These are phyloP conservation scores for Ganoderma sp. DNA, from an alignment of 1,284 basidiomycete genomes.

Conservation along the genomic window DNA sequence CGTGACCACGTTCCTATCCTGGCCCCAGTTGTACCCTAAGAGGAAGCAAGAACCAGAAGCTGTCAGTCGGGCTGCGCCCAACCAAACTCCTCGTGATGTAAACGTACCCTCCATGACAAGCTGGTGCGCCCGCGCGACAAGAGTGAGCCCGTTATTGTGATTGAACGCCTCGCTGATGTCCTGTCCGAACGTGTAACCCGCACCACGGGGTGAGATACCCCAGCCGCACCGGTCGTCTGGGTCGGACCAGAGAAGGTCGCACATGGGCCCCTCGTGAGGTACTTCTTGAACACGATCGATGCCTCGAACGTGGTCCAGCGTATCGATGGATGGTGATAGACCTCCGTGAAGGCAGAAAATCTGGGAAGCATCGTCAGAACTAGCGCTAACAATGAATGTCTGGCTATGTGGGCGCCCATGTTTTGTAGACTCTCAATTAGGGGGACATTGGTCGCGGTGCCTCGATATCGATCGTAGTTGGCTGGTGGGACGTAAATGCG, in stretches of 20 bases:
- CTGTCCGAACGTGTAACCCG: conserved; percentile 99
- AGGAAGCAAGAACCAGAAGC: neutral
- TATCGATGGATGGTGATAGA: conserved; percentile 98
- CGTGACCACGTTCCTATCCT: conserved; percentile 99
- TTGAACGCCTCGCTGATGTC: conserved; percentile 99
- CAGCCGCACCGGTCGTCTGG: conserved; percentile 99
- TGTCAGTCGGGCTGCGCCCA: conserved; percentile 21
- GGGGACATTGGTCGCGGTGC: neutral
- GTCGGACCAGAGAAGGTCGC: conserved; percentile 98
- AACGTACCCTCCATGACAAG: conserved; percentile 94
- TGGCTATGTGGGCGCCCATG: conserved; percentile 14
- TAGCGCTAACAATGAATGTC: neutral
- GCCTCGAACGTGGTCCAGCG: conserved; percentile 97
- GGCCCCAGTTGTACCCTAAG: conserved; percentile 92
- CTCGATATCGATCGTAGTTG: neutral
- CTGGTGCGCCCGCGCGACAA: conserved; percentile 96
- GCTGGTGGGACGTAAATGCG: neutral
- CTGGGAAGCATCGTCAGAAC: conserved; percentile 48
- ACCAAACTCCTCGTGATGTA: conserved; percentile 9
- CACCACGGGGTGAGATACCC: conserved; percentile 99
- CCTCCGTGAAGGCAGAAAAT: conserved; percentile 99
- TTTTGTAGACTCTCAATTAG: neutral
- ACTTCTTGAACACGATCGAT: conserved; percentile 99
- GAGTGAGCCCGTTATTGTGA: conserved; percentile 98
- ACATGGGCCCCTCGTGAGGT: conserved; percentile 99